These are phyloP conservation scores for Anthracocystis panici-leucophaei DNA, from an alignment of 1,284 basidiomycete species.

Conservation along the genomic window DNA sequence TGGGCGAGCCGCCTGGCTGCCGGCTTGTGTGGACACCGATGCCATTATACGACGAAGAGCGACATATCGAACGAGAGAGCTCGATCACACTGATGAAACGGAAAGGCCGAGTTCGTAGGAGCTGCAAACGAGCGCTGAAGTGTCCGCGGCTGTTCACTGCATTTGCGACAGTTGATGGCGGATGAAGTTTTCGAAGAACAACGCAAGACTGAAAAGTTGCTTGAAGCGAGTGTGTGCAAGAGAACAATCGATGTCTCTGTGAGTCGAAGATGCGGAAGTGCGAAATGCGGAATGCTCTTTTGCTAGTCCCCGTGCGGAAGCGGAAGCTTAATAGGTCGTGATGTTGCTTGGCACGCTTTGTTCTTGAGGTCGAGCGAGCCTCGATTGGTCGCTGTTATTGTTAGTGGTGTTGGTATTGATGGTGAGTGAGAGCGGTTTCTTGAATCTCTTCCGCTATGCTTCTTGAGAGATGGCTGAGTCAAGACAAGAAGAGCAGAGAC, in stretches of 20 bases:
- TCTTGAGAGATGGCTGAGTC: too few relatives aligned
- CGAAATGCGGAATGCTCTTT: not conserved
- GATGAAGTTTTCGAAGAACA: not conserved
- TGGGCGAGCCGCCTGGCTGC: constrained; percentile 19
- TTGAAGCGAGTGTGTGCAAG: not conserved
- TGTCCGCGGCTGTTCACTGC: not conserved
- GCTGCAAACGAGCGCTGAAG: not conserved
- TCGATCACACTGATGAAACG: not conserved
- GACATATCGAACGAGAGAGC: constrained; percentile 11
- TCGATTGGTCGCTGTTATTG: not conserved
- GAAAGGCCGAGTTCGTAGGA: not conserved
- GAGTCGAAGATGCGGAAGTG: not conserved
- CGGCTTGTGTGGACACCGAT: constrained; percentile 8
- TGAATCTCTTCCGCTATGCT: too few relatives aligned
- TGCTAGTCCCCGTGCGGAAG: not conserved
- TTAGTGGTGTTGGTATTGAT: too few relatives aligned
- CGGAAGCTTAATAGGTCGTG: not conserved
- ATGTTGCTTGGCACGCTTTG: constrained; percentile 1
- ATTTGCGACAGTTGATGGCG: not conserved
- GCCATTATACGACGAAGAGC: constrained; percentile 10
- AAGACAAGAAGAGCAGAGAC: not conserved
- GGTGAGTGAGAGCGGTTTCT: too few relatives aligned
- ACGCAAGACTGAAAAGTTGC: not conserved
- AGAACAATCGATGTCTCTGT: not conserved
- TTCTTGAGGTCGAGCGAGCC: not conserved